phyloP scores from a whole-genome alignment of 257 asterid species.

The Ballota nigra region DNA sequence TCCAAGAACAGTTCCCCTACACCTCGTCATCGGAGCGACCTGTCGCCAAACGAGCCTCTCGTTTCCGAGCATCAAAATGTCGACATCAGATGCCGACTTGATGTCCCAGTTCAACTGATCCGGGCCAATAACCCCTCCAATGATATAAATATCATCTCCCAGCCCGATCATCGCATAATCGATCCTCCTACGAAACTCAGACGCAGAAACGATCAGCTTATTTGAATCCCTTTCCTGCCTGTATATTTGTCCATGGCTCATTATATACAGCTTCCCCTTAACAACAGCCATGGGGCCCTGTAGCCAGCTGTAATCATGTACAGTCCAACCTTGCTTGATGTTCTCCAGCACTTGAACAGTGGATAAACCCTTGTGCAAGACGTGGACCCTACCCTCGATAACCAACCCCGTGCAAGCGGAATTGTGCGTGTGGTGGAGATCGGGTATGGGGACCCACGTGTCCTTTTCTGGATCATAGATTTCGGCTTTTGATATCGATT shows the following conservation, averaged over 20 bases:
- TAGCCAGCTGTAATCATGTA: conserved; percentile 81
- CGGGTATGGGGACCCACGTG: conserved; percentile 80
- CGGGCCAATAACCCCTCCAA: conserved; percentile 93
- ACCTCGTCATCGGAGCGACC: conserved; percentile 85
- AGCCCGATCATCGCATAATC: conserved; percentile 84
- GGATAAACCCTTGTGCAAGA: conserved; percentile 89
- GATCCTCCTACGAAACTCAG: conserved; percentile 75
- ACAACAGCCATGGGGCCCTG: conserved; percentile 96
- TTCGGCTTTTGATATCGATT: conserved; percentile 89
- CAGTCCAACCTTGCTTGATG: conserved; percentile 73
- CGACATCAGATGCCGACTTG: conserved; percentile 66
- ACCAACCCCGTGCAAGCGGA: conserved; percentile 88
- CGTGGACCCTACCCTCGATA: conserved; percentile 72
- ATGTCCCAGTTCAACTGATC: conserved; percentile 88
- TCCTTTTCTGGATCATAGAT: conserved; percentile 86
- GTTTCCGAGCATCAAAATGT: conserved; percentile 65
- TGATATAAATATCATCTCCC: conserved; percentile 75
- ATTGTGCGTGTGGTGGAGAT: conserved; percentile 80
- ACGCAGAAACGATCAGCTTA: conserved; percentile 65
- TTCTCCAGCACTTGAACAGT: conserved; percentile 77
- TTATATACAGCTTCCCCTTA: conserved; percentile 74
- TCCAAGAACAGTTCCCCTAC: conserved; percentile 88
- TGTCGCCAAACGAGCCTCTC: conserved; percentile 85
- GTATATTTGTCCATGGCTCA: conserved; percentile 82
- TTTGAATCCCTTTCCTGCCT: conserved; percentile 68